These are phyloP conservation scores for Tetratostichococcus sp. DNA, from an alignment of 139 green algal species.

Conservation along the genomic window DNA sequence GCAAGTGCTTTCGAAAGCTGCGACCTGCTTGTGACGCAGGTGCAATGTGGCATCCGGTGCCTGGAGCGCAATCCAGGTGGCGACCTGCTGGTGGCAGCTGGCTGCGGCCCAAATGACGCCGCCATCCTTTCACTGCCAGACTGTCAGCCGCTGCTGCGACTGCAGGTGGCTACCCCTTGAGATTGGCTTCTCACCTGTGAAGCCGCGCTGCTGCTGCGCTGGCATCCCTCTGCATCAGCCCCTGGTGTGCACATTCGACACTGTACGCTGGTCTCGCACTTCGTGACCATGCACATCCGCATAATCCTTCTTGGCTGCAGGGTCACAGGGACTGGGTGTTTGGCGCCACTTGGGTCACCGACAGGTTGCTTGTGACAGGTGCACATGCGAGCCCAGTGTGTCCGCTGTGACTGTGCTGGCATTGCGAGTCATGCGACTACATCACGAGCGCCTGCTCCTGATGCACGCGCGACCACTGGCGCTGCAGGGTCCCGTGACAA, in stretches of 20 bases:
- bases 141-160: neutral
- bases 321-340: conserved; percentile 75
- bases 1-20: too few relatives aligned
- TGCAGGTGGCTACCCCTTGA: conserved; percentile 6
- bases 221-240: too few relatives aligned
- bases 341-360: conserved; percentile 56
- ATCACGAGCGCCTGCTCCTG: too few relatives aligned
- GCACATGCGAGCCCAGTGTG: neutral
- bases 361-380: conserved; percentile 52
- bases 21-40: conserved; percentile 11
- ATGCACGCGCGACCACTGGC: too few relatives aligned
- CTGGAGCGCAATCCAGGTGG: conserved; percentile 38
- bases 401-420: neutral
- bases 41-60: conserved; percentile 46
- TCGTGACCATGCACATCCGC: too few relatives aligned
- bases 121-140: conserved; percentile 26
- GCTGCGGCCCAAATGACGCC: conserved; percentile 33
- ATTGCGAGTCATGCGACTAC: too few relatives aligned
- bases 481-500: conserved; percentile 22
- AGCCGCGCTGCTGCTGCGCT: too few relatives aligned
- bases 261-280: too few relatives aligned
- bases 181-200: neutral
- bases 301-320: conserved; percentile 8
- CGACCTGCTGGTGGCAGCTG: conserved; percentile 40
- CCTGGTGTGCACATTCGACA: too few relatives aligned